Evolutionary conservation across 345 rosid species (phyloP).

Genomic region (Camelina laxa): DNA sequence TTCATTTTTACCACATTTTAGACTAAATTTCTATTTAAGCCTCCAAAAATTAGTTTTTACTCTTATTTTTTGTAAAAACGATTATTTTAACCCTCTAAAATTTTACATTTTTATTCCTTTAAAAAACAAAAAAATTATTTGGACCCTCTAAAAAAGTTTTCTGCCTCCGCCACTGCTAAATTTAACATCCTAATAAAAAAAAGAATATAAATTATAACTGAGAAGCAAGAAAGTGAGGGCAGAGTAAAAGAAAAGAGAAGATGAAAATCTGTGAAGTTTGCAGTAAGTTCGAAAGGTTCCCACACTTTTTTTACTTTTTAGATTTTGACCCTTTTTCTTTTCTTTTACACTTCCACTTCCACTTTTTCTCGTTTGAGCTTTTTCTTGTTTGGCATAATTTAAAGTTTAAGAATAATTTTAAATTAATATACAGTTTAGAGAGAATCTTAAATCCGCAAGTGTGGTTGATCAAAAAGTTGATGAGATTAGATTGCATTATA

Average conservation of each 20-base stretch:
- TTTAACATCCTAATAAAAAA: not conserved
- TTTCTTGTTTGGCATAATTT: not conserved
- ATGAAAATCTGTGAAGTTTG: conserved; percentile 19
- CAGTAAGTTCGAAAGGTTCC: conserved; percentile 17
- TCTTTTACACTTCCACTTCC: not conserved
- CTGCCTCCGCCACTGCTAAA: too few species aligned
- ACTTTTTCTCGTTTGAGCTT: not conserved
- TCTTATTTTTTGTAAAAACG: too few species aligned
- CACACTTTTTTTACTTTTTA: conserved; percentile 24
- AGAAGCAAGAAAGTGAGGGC: conserved; percentile 29
- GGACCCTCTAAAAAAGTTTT: too few species aligned
- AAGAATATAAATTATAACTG: conserved; percentile 4
- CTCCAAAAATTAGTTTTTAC: too few species aligned
- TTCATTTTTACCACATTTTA: too few species aligned
- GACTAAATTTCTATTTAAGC: too few species aligned
- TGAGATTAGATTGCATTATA: not conserved
- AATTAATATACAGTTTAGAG: too few species aligned
- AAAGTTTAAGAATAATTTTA: not conserved
- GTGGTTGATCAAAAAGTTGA: not conserved
- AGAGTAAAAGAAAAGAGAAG: conserved; percentile 14
- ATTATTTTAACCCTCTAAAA: too few species aligned
- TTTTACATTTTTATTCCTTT: too few species aligned
- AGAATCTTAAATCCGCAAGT: conserved; percentile 16
- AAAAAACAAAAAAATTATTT: too few species aligned
- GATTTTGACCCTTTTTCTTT: conserved; percentile 24